Evolutionary conservation across 495 filamentous ascomycete species (phyloP), one percentile per base, ranked within the genome.

Genomic region (Umbilicaria muhlenbergii): DNA sequence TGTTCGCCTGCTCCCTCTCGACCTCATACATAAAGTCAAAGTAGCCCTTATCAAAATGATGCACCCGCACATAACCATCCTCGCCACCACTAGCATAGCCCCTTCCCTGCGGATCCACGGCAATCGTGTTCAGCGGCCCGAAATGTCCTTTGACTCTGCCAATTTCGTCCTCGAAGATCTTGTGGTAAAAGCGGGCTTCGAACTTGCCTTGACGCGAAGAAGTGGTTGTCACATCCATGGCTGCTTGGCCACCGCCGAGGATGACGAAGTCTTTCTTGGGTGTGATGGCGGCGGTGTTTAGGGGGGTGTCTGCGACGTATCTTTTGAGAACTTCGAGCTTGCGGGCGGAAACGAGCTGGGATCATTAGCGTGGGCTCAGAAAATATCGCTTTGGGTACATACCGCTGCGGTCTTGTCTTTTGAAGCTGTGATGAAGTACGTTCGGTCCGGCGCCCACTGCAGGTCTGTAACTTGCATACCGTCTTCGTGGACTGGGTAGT

Each of bases 11-110:
- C 63, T 73, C 70, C 49, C 87, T 71, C 77, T 99, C 91, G 39
- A 96, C 91, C 72, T 99, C 92, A 61, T 93, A 99, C 71, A 78
- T 77, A 67, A 99, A 99, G 59, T 96, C 91, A 63, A 91, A 99
- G 69, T 95, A 99, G 34, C 78, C 69, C 73, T 91, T 88, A 66
- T 99, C 91, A 65, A 99, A 99, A 61, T 93, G 86, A 65, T 99
- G 91, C 37, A 96, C 84, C 53, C 91, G 81, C 35, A 99, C 91
- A 66, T 99, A 99, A 52, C 91, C 91, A 67, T 99, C 91, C 69
- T 99, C 91, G 57, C 87, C 89, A 45, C 91, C 91, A 48, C 78
- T 85, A 56, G 83, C 85, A 58, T 99, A 99, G 46, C 87, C 77
- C 53, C 80, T 85, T 48, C 91, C 91, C 43, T 78, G 71, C 28